Evolutionary conservation across 2,329 filamentous ascomycete species (phyloP).

Genomic region (Fusarium nematophilum): DNA sequence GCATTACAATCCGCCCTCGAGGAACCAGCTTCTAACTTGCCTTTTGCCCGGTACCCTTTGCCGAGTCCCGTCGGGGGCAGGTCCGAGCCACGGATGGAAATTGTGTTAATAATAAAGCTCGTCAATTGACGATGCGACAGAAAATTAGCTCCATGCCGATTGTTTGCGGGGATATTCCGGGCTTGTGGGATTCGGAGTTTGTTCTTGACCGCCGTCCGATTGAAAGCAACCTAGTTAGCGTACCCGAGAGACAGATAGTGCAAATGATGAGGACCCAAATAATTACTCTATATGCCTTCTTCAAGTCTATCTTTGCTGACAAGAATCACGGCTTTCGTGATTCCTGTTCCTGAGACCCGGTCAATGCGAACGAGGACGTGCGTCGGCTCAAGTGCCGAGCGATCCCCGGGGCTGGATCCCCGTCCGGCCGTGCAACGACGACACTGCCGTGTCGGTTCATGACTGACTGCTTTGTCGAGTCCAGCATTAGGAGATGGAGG

Average conservation of each 20-base stretch:
- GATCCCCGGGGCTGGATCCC: not conserved
- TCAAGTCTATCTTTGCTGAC: too few relatives aligned
- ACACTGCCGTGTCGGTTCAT: not conserved
- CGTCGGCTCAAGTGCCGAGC: constrained; percentile 2
- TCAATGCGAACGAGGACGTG: constrained; percentile 5
- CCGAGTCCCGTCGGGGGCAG: constrained; percentile 23
- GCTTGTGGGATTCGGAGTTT: constrained; percentile 19
- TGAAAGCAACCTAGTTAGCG: constrained; percentile 7
- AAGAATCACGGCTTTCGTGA: too few relatives aligned
- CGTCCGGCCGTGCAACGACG: constrained; percentile 2
- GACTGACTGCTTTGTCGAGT: not conserved
- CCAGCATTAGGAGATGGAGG: too few relatives aligned
- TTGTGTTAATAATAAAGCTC: constrained; percentile 7
- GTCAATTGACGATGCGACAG: constrained; percentile 7
- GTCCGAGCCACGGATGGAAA: constrained; percentile 16
- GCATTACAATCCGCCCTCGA: constrained; percentile 9
- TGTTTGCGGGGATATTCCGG: constrained; percentile 29
- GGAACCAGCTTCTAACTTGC: constrained; percentile 3
- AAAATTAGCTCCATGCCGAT: too few relatives aligned
- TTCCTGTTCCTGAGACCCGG: not conserved
- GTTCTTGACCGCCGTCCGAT: not conserved
- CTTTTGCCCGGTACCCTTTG: constrained; percentile 29
- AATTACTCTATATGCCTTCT: too few relatives aligned
- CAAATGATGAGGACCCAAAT: too few relatives aligned
- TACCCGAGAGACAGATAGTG: constrained; percentile 2